A percentile compares a stretch with the other conserved stretches of the same genome.
Conservation (phyloP, 495 filamentous ascomycete genomes). For the Chaetomium tenue region DNA sequence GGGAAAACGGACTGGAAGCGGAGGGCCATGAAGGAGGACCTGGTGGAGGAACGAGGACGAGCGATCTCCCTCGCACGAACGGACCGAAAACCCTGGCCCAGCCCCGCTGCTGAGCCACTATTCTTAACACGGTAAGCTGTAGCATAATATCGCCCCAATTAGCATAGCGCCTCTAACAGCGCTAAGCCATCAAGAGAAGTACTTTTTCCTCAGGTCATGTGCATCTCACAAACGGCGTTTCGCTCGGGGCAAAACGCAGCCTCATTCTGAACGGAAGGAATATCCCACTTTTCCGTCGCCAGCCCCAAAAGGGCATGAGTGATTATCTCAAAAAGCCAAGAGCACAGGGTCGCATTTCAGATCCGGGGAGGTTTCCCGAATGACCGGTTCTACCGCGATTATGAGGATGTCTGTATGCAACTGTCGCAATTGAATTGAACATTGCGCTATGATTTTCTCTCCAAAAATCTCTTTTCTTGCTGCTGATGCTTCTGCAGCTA, state of each 20-base stretch:
- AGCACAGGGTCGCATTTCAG: neutral
- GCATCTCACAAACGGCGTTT: slow-evolving; percentile 31
- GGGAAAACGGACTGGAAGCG: neutral
- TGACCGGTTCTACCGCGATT: neutral
- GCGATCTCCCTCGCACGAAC: slow-evolving; percentile 19
- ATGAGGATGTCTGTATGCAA: neutral
- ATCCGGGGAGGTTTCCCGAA: neutral
- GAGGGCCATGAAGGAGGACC: neutral
- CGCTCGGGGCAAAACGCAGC: neutral
- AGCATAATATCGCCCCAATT: slow-evolving; percentile 5
- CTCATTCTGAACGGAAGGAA: slow-evolving; percentile 24
- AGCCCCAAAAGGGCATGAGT: slow-evolving; percentile 22
- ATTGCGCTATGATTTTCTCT: neutral
- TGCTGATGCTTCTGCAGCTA: neutral
- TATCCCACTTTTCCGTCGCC: slow-evolving; percentile 21
- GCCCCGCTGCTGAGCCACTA: slow-evolving; percentile 5
- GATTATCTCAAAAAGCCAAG: slow-evolving; percentile 21
- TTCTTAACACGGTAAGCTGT: slow-evolving; percentile 9
- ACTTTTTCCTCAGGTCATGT: slow-evolving; percentile 23
- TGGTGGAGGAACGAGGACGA: neutral
- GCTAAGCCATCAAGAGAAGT: slow-evolving; percentile 21
- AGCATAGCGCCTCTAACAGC: neutral
- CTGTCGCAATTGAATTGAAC: neutral
- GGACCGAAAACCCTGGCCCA: slow-evolving; percentile 24
- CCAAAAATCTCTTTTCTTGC: neutral